A percentile compares a stretch with the other conserved stretches of the same genome.
Evolutionary conservation across 2,329 filamentous ascomycete genomes (phyloP).

Genomic region (Alternaria angustiovoidea): DNA sequence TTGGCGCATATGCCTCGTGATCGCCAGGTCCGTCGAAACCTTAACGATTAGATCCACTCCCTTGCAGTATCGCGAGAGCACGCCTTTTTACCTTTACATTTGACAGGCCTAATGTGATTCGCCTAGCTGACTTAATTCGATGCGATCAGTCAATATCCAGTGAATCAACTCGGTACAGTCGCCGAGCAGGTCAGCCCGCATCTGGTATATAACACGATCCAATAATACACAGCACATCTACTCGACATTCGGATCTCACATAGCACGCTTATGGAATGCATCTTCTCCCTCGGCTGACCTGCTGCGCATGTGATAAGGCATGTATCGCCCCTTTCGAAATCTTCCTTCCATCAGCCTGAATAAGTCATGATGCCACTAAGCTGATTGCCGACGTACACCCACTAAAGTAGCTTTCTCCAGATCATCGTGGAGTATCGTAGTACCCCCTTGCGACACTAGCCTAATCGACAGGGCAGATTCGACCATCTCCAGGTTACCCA

Average conservation of each 20-base stretch:
- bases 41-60: not conserved
- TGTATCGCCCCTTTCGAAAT: not conserved
- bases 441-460: not conserved
- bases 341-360: not conserved
- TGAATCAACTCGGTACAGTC: not conserved
- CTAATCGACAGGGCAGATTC: not conserved
- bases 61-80: slow-evolving; percentile 4
- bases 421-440: not conserved
- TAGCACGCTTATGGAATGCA: not conserved
- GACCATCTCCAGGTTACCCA: not conserved
- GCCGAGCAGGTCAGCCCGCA: not conserved
- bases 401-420: slow-evolving; percentile 3
- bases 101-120: slow-evolving; percentile 1
- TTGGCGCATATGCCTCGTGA: not conserved
- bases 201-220: not conserved
- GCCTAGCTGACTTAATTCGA: not conserved
- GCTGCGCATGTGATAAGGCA: not conserved
- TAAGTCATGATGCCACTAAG: not conserved
- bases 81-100: not conserved
- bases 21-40: slow-evolving; percentile 3
- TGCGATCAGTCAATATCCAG: not conserved
- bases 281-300: not conserved
- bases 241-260: not conserved
- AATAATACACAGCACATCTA: not conserved
- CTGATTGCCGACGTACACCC: not conserved